phyloP scores from a whole-genome alignment of 208 protist genomes.

The Trypanosoma scelopori region DNA sequence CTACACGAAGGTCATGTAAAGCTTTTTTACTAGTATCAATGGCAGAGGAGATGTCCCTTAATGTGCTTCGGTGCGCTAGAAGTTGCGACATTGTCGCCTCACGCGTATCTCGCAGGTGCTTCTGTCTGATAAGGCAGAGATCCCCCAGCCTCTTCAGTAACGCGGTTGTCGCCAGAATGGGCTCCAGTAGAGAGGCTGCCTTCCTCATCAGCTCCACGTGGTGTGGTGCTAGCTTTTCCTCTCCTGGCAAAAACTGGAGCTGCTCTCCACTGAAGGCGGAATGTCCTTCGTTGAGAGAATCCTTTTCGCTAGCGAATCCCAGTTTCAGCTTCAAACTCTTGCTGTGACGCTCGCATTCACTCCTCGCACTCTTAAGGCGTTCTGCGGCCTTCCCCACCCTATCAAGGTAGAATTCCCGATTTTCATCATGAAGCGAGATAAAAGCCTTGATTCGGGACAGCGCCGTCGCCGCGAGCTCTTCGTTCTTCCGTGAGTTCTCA shows the following conservation, averaged over 20 bases:
- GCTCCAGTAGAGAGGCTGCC: not conserved
- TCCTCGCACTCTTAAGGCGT: constrained; percentile 4
- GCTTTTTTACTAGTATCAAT: constrained; percentile 6
- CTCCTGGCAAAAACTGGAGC: not conserved
- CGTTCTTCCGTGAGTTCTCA: constrained; percentile 8
- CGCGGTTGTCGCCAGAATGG: constrained; percentile 3
- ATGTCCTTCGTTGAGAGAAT: not conserved
- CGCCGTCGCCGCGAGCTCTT: constrained; percentile 15
- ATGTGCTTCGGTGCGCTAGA: constrained; percentile 1
- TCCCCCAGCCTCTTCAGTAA: constrained; percentile 12
- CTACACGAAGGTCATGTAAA: not conserved
- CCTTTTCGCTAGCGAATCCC: constrained; percentile 1
- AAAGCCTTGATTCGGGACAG: constrained; percentile 19
- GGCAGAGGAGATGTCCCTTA: constrained; percentile 10
- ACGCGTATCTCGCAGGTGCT: constrained; percentile 10
- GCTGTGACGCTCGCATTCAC: constrained; percentile 14
- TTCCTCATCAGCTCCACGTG: constrained; percentile 12
- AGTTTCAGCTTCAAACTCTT: constrained; percentile 15
- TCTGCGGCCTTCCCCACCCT: constrained; percentile 1
- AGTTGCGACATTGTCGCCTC: constrained; percentile 5
- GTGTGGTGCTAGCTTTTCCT: constrained; percentile 19
- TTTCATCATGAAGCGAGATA: constrained; percentile 20
- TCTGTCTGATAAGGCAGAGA: constrained; percentile 11
- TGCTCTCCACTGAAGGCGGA: not conserved
- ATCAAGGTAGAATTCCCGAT: not conserved